Percentiles rank a stretch among this genome's conserved stretches.
Conservation (phyloP, 1,284 basidiomycete genomes). For the Rhodotorula sp. region DNA sequence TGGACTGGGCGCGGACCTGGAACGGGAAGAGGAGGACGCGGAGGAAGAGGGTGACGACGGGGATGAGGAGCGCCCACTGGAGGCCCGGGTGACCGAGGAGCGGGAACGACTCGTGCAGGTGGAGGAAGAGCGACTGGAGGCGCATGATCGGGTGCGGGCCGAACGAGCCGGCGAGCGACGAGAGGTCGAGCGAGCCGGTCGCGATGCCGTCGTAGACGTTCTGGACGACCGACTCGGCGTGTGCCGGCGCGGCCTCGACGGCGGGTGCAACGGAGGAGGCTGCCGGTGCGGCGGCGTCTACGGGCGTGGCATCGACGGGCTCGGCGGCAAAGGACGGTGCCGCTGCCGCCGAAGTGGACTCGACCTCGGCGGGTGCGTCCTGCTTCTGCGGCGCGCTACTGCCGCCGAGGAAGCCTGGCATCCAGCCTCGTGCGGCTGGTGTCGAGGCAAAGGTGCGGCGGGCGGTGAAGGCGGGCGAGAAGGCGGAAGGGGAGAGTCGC, state of each 20-base stretch:
- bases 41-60: slow-evolving; percentile 68
- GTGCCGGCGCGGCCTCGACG: background rate
- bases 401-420: background rate
- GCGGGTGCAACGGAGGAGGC: background rate
- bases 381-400: background rate
- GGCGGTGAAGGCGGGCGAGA: background rate
- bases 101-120: slow-evolving; percentile 41
- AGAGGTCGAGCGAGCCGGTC: slow-evolving; percentile 39
- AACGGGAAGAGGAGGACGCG: slow-evolving; percentile 71
- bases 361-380: background rate
- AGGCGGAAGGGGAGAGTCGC: background rate
- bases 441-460: slow-evolving; percentile 6
- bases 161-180: slow-evolving; percentile 35
- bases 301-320: background rate
- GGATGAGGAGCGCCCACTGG: slow-evolving; percentile 59
- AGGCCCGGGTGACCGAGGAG: slow-evolving; percentile 42
- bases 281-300: background rate
- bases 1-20: slow-evolving; percentile 65
- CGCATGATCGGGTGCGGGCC: slow-evolving; percentile 43
- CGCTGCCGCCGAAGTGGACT: background rate
- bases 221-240: background rate
- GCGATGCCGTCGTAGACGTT: slow-evolving; percentile 32
- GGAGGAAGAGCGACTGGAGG: slow-evolving; percentile 41
- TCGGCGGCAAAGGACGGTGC: background rate
- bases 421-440: background rate